A percentile compares a stretch with the other conserved stretches of the same genome.
Evolutionary conservation across 257 asterid genomes (phyloP).

Genomic region (Schizonepeta tenuifolia): DNA sequence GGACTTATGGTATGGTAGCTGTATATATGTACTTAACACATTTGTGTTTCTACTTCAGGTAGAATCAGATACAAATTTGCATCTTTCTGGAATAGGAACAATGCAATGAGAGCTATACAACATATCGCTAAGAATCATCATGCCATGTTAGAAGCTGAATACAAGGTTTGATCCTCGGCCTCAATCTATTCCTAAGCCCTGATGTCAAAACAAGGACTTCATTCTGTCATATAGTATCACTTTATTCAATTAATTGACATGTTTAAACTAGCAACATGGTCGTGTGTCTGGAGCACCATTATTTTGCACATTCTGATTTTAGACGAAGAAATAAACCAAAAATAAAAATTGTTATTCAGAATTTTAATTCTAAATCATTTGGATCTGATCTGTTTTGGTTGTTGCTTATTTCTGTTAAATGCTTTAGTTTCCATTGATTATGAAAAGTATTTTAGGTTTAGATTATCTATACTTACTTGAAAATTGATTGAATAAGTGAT

Average conservation of each 20-base stretch:
- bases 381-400: slow-evolving; percentile 4
- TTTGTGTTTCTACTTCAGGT: slow-evolving; percentile 59
- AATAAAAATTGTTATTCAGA: neutral
- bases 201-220: slow-evolving; percentile 4
- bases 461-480: slow-evolving; percentile 16
- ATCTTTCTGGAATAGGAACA: slow-evolving; percentile 97
- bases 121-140: slow-evolving; percentile 60
- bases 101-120: slow-evolving; percentile 71
- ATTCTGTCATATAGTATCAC: neutral
- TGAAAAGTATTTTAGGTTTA: slow-evolving; percentile 2
- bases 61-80: slow-evolving; percentile 95
- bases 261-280: neutral
- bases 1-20: slow-evolving; percentile 10
- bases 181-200: slow-evolving; percentile 24
- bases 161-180: slow-evolving; percentile 58
- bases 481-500: slow-evolving; percentile 2
- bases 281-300: neutral
- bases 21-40: slow-evolving; percentile 3
- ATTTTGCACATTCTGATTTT: neutral
- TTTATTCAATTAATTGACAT: neutral
- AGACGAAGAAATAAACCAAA: neutral
- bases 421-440: neutral
- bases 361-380: slow-evolving; percentile 13
- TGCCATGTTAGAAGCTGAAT: slow-evolving; percentile 75
- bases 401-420: slow-evolving; percentile 5